A percentile compares a stretch with the other conserved stretches of the same genome.
Evolutionary conservation across 1,284 basidiomycete genomes (phyloP).

Genomic region (Meira nashicola): DNA sequence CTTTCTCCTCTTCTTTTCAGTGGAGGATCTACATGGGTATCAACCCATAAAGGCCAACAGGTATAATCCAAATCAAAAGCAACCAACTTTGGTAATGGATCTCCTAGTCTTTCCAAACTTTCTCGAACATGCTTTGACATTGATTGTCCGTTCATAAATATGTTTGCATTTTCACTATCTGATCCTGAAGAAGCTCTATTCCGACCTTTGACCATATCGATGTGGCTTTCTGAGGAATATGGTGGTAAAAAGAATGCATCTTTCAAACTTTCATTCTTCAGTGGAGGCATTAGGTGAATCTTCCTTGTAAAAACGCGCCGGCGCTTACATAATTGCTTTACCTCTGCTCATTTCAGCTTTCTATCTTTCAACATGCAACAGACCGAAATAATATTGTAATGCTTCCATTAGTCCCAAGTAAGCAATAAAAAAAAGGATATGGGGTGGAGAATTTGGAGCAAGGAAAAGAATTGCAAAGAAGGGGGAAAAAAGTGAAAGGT

Average conservation of each 20-base stretch:
- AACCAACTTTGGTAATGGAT: conserved; percentile 30
- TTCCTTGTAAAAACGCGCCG: no score
- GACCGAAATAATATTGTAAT: no score
- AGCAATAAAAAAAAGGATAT: no score
- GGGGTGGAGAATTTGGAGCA: no score
- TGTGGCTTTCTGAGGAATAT: not conserved
- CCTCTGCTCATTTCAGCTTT: no score
- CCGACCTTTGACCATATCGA: not conserved
- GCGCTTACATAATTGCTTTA: no score
- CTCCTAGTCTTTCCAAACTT: conserved; percentile 7
- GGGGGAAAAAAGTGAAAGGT: no score
- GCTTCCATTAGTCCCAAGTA: no score
- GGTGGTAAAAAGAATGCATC: not conserved
- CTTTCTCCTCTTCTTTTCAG: conserved; percentile 25
- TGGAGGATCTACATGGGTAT: conserved; percentile 42
- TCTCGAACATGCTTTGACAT: conserved; percentile 3
- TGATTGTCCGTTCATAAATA: not conserved
- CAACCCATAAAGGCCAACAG: conserved; percentile 48
- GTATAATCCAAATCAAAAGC: conserved; percentile 41
- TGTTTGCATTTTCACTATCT: no score
- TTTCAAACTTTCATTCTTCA: not conserved
- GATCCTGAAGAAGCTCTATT: not conserved
- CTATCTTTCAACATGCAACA: no score
- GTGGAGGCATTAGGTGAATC: no score
- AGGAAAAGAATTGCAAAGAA: no score